Evolutionary conservation across 1,139 yeast species (phyloP).

Genomic region (Yamadazyma oceani): DNA sequence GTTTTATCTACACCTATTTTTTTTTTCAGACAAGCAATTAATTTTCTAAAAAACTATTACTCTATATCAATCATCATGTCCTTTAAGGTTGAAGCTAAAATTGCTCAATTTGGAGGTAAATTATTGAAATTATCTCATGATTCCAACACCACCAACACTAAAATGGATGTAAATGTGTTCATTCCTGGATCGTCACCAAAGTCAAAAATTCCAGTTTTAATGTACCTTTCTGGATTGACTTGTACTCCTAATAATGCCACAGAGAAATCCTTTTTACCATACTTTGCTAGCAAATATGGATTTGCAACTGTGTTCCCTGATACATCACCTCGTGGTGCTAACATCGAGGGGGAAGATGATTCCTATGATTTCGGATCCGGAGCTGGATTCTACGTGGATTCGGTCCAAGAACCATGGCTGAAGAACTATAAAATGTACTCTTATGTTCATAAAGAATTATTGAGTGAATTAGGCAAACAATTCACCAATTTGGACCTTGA

Average conservation of each 20-base stretch:
- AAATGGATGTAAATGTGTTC: constrained; percentile 82
- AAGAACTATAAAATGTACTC: constrained; percentile 82
- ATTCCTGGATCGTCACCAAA: constrained; percentile 57
- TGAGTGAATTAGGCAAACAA: constrained; percentile 42
- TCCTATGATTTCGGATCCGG: constrained; percentile 91
- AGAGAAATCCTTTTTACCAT: constrained; percentile 91
- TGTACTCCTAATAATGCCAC: constrained; percentile 93
- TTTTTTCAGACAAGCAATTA: background rate
- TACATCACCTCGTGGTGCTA: constrained; percentile 96
- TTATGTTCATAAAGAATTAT: constrained; percentile 77
- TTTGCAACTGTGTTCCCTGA: constrained; percentile 92
- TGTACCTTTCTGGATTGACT: constrained; percentile 86
- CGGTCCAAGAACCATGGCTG: constrained; percentile 71
- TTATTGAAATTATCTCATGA: constrained; percentile 74
- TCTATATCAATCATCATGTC: constrained; percentile 32
- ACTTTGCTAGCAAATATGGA: constrained; percentile 77
- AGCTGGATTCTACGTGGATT: constrained; percentile 92
- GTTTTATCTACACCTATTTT: background rate
- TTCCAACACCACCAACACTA: constrained; percentile 62
- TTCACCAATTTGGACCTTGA: constrained; percentile 54
- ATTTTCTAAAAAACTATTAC: background rate
- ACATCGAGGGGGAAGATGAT: constrained; percentile 77
- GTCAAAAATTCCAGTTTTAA: constrained; percentile 61
- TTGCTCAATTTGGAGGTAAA: constrained; percentile 73
- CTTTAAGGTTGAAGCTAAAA: constrained; percentile 55